phyloP scores from a whole-genome alignment of 805 yeast species.

The Cyberlindnera saturnus region DNA sequence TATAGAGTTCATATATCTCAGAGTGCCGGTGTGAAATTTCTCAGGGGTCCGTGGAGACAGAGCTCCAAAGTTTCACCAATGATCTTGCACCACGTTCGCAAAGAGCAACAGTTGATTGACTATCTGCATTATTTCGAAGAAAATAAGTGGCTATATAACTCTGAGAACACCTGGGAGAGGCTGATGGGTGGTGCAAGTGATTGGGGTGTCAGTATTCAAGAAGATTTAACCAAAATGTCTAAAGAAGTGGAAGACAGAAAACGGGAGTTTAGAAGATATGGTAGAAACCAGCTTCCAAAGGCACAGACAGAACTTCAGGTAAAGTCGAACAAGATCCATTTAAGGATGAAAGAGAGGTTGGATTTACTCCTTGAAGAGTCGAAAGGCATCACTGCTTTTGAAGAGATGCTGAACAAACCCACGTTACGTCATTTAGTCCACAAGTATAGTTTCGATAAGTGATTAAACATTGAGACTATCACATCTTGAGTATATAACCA shows the following conservation, averaged over 20 bases:
- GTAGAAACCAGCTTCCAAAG: constrained; percentile 11
- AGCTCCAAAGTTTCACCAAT: constrained; percentile 8
- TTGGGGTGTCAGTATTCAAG: constrained; percentile 25
- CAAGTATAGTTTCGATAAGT: constrained; percentile 10
- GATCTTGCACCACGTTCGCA: constrained; percentile 7
- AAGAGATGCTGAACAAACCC: constrained; percentile 6
- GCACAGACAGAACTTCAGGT: constrained; percentile 13
- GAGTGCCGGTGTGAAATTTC: constrained; percentile 8
- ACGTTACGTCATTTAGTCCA: constrained; percentile 12
- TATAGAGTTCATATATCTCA: constrained; percentile 13
- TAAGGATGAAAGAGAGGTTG: constrained; percentile 19
- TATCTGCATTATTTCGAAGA: constrained; percentile 5
- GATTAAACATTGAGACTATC: neutral
- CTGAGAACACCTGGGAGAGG: constrained; percentile 14
- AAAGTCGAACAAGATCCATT: constrained; percentile 21
- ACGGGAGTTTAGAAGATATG: constrained; percentile 15
- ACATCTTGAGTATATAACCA: constrained; percentile 17
- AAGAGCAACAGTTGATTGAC: constrained; percentile 13
- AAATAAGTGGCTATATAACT: constrained; percentile 9
- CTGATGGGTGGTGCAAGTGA: constrained; percentile 1
- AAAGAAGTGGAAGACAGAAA: constrained; percentile 7
- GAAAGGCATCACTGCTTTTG: constrained; percentile 13
- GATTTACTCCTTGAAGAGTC: constrained; percentile 13
- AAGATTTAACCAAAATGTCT: constrained; percentile 9
- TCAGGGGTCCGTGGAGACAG: constrained; percentile 20